Base-by-base conservation (phyloP, 2,329 filamentous ascomycete species). In the Hymenoscyphus albidus region DNA sequence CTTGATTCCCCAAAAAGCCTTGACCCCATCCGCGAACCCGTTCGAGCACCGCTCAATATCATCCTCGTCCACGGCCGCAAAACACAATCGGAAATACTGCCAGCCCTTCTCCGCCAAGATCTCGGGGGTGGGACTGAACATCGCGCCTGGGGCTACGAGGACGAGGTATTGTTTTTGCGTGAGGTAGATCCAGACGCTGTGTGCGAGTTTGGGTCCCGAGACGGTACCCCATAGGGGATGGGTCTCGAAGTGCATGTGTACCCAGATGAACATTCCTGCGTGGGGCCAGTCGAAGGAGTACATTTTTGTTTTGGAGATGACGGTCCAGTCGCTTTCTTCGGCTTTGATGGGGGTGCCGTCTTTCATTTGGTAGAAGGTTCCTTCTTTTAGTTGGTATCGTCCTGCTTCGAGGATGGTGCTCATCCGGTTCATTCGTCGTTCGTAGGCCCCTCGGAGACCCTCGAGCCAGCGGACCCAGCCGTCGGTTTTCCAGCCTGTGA, bases 401-500 rank as follows among this genome's bases (percentile, higher is more conserved):
- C 89, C 85, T 5, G 85, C 83, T 73, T 95, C 90, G 14, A 97
- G 84, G 62, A 86, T 83, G 7, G 79, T 79, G 77, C 88, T 90
- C 92, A 97, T 96, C 68, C 80, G 78, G 71, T 84, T 85, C 92
- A 97, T 96, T 65, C 93, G 87, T 51, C 88, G 82, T 79, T 96
- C 91, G 78, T 97, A 97, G 71, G 87, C 85, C 64, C 89, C 91
- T 32, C 93, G 86, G 14, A 97, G 83, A 7, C 93, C 92, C 66
- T 89, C 90, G 31, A 97, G 86, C 93, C 93, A 97, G 69, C 91
- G 88, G 14, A 97, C 89, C 92, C 92, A 97, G 68, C 93, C 93
- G 66, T 88, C 87, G 68, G 88, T 86, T 72, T 91, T 83, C 93
- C 93, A 97, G 65, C 90, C 83, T 57, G 81, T 79, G 48, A 78